Percentiles rank a stretch among this genome's conserved stretches.
Conservation (phyloP, 768 basidiomycete species). For the Dentipellis sp. region DNA sequence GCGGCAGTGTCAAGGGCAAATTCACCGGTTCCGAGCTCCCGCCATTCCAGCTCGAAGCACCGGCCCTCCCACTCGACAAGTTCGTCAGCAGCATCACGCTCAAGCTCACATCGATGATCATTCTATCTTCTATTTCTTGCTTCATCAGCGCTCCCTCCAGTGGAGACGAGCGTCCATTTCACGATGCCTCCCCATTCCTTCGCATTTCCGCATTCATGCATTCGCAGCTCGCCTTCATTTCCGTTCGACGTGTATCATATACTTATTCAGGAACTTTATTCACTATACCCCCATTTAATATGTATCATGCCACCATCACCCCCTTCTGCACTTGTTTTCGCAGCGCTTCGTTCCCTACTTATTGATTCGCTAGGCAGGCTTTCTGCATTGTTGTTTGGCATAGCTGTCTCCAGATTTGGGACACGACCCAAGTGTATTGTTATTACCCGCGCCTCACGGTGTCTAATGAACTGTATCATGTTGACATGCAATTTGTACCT, state of each 20-base stretch:
- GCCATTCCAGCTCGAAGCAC: slow-evolving; percentile 3
- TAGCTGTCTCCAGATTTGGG: neutral
- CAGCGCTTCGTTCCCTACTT: neutral
- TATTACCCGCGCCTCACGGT: neutral
- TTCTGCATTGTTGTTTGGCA: neutral
- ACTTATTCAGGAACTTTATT: neutral
- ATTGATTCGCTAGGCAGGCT: neutral
- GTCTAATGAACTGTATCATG: too few species aligned
- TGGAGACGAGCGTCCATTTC: too few species aligned
- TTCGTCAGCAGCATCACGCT: neutral
- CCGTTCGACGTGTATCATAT: neutral
- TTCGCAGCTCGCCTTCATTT: neutral
- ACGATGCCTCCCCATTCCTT: too few species aligned
- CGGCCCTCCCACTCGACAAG: neutral
- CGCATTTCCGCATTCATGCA: too few species aligned
- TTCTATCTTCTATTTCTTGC: too few species aligned
- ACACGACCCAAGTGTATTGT: neutral
- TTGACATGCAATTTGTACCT: too few species aligned
- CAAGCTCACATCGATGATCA: neutral
- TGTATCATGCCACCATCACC: neutral
- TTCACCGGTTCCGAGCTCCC: neutral
- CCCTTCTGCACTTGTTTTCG: neutral
- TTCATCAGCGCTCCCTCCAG: too few species aligned
- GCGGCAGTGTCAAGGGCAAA: neutral
- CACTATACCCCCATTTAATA: neutral